Evolutionary conservation across 352 stramenopile species (phyloP).

Genomic region (Phytopythium delawarense): DNA sequence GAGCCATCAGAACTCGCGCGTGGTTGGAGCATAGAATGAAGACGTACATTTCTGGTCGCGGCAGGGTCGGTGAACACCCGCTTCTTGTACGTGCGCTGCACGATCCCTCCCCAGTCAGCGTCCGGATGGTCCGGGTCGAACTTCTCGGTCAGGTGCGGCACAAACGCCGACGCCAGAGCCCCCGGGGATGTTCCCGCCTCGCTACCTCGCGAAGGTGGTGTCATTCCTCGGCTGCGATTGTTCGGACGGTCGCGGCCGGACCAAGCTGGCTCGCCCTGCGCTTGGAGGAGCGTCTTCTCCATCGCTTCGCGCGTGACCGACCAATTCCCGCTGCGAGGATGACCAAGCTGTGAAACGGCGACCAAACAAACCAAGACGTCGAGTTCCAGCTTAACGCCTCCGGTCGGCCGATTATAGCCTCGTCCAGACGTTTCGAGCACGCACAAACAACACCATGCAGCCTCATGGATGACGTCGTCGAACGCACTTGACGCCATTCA

Average conservation of each 20-base stretch:
- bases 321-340: background rate
- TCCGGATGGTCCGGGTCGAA: slow-evolving; percentile 73
- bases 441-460: background rate
- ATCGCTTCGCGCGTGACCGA: slow-evolving; percentile 14
- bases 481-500: background rate
- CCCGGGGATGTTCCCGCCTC: background rate
- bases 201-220: slow-evolving; percentile 1
- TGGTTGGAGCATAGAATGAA: background rate
- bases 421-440: background rate
- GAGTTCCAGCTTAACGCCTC: background rate
- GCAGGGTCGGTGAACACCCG: slow-evolving; percentile 40
- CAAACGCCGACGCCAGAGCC: slow-evolving; percentile 5
- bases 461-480: background rate
- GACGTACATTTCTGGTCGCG: slow-evolving; percentile 34
- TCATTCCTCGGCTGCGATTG: slow-evolving; percentile 4
- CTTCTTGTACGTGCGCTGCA: slow-evolving; percentile 69
- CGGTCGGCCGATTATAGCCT: background rate
- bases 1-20: background rate
- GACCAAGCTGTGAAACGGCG: background rate
- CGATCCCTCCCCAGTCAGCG: slow-evolving; percentile 68
- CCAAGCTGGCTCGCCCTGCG: slow-evolving; percentile 28
- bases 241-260: slow-evolving; percentile 17
- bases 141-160: slow-evolving; percentile 58
- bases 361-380: background rate
- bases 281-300: slow-evolving; percentile 42